Evolutionary conservation across 129 eudicot genomes (phyloP), one percentile per base, ranked within the genome.

Genomic region (Sambucus nigra): DNA sequence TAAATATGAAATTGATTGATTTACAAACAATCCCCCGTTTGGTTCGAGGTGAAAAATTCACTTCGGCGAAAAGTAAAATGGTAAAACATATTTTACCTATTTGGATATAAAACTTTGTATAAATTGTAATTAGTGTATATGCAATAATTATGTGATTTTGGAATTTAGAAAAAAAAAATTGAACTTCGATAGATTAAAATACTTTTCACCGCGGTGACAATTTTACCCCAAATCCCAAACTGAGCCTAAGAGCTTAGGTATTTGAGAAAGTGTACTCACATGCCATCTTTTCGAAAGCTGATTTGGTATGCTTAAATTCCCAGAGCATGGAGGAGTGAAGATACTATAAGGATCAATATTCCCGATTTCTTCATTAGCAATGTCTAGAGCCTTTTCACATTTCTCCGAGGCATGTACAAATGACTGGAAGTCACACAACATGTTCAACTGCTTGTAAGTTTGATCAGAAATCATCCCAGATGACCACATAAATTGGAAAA

Each of bases 401-500:
- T 61, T 59, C 40, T 33, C 66, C 19, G 94, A 74, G 50, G 81
- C 25, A 42, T 70, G 89, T 45, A 72, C 27, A 60, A 71, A 80
- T 21, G 94, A 77, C 46, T 77, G 73, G 55, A 53, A 66, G 70
- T 82, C 87, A 11, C 99, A 91, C 28, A 62, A 54, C n/a, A 41
- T 47, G 49, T 86, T 91, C 59, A 74, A 51, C 72, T 60, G 66
- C 73, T 75, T 86, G 91, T 64, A 86, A 8, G 91, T 91, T 80
- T 86, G 83, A 60, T 86, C 99, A 25, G 99, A 91, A 47, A 86
- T 82, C 81, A 91, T 57, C 21, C 99, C 99, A 66, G 80, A 69
- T 5, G 94, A 61, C 95, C 95, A 91, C 89, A 82, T 57, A 63
- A 78, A 91, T 59, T 91, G 94, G 75, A 76, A 86, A 40, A 79